Base-by-base conservation (phyloP, 2,329 filamentous ascomycete genomes). In the Capronia americana region DNA sequence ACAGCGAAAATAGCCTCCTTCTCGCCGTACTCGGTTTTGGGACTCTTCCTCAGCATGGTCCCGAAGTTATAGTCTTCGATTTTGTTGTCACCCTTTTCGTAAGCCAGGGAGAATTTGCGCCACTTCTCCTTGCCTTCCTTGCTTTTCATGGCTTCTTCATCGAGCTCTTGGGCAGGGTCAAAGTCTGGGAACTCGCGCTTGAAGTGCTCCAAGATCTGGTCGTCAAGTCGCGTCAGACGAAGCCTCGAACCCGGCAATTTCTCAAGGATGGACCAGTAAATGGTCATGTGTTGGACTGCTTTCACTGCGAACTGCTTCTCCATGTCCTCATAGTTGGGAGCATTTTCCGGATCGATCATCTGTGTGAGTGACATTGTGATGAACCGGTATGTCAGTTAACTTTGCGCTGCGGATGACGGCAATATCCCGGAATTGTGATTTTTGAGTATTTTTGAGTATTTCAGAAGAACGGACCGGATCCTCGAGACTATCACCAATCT, bases 291-390 rank as follows among this genome's bases (percentile, higher is more conserved):
- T 80, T 97, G 92, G 44, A 98, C 95, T 59, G 90, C 93, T 85
- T 98, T 98, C 74, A 99, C 95, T 32, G 95, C 95, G 76, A 99
- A 99, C 80, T 98, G 95, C 86, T 97, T 97, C 86, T 99, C 95
- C 78, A 99, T 97, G 80, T 90, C 88, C 78, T 89, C 87, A 71
- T 88, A 83, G 79, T 92, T 92, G 76, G 90, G 86, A 41, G 88
- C 87, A 77, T 88, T 80, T 75, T 91, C 87, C 26, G 86, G 79
- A 67, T 87, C 81, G 56, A 73, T 67, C 17, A 64, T 30, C 24
- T 53, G 56, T 32, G 59, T 68, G 28, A 70, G 66, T 51, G 68
- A 63, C 68, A 70, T 70, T n/a, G 50, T 54, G n/a, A 55, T 50
- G 12, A 44, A 7, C 17, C 6, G 17, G 38, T 17, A 17, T 44